Conservation (phyloP, 345 rosid genomes). For the Moricandia arvensis region DNA sequence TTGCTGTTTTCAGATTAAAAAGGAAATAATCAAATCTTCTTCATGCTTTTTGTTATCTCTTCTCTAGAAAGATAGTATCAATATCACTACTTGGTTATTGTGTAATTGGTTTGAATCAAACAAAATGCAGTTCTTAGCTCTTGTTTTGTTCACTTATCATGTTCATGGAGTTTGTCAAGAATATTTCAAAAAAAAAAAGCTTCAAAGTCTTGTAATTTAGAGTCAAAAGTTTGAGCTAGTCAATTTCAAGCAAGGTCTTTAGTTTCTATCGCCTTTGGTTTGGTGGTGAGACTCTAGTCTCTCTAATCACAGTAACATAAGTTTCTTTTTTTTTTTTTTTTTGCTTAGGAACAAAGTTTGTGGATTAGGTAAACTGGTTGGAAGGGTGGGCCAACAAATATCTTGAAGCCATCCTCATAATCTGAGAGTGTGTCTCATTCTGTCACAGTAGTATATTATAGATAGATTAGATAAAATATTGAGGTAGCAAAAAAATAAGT, state of each 20-base stretch:
- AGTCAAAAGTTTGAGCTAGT: background rate
- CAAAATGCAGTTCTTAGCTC: slow-evolving; percentile 6
- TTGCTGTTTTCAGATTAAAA: background rate
- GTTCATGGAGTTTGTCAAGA: background rate
- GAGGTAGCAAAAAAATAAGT: no score
- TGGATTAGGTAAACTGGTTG: slow-evolving; percentile 39
- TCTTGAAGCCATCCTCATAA: slow-evolving; percentile 5
- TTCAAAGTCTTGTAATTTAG: slow-evolving; percentile 1
- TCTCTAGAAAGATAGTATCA: background rate
- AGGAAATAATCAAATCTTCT: slow-evolving; percentile 1
- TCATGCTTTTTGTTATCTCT: background rate
- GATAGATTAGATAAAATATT: no score
- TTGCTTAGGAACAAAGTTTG: slow-evolving; percentile 32
- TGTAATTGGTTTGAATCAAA: background rate
- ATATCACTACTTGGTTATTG: background rate
- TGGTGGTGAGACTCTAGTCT: slow-evolving; percentile 26
- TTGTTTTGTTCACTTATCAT: background rate
- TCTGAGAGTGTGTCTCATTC: slow-evolving; percentile 17
- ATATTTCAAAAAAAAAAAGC: background rate
- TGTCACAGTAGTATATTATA: no score
- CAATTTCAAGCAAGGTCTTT: background rate
- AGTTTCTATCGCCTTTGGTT: slow-evolving; percentile 19
- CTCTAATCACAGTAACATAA: background rate
- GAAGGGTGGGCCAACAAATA: slow-evolving; percentile 35
- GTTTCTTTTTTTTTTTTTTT: background rate